Evolutionary conservation across 1,139 yeast species (phyloP), one percentile per base, ranked within the genome.

Genomic region (Diutina rugosa): DNA sequence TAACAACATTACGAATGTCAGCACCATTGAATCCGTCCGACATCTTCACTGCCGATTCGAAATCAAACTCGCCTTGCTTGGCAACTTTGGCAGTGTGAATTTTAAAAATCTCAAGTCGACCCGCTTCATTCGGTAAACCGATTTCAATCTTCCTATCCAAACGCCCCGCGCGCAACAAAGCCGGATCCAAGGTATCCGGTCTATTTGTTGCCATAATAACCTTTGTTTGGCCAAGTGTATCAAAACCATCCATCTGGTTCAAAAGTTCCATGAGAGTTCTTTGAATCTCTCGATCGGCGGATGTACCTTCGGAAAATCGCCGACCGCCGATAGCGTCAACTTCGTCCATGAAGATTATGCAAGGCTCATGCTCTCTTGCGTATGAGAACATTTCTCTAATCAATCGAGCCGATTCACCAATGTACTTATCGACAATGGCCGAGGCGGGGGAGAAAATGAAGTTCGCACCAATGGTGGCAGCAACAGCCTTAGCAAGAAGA

Each of bases 1-100:
- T 95, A 47, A 91, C 82, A 60, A 95, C 97, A 69, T 95, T 95
- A 72, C 99, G 84, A 64, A 95, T 86, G 78, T 95, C 99, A 6
- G 99, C 99, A 72, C 99, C 99, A 71, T 95, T 95, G 73, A 95
- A 93, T 1, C 99, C 99, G 72, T 95, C 99, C 71, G 95, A 86
- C 97, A 93, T 90, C 74, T 93, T 91, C 47, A 93, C 98, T 48
- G 90, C 87, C 26, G 97, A 96, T 73, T 95, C 99, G 64, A 89
- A 90, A 73, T 95, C 99, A 70, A 95, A 87, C 64, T 95, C 99
- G 59, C 99, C 99, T 62, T 85, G 88, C 69, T 93, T 93, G 59
- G 87, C 80, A 56, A 95, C 95, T 61, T 85, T 82, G 21, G 90
- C 70, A 1, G 97, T 85, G 70, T 95, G 99, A 66, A 95, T 93